These are phyloP conservation scores for Lepiota brunneoincarnata DNA, from an alignment of 768 basidiomycete species.

Conservation along the genomic window DNA sequence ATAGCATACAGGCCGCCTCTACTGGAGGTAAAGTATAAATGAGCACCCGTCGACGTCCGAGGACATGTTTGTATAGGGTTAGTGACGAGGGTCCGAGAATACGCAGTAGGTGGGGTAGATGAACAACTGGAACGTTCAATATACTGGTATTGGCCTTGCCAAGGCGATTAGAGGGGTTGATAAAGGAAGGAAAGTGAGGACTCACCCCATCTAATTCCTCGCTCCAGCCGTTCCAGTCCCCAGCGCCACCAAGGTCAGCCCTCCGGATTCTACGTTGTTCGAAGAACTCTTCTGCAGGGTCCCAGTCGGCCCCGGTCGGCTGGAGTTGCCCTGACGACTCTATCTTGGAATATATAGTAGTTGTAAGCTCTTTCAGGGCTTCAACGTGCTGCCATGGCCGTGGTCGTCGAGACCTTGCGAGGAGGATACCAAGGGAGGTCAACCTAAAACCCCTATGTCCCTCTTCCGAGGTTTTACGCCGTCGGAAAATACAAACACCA, in stretches of 20 bases:
- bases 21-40: conserved; percentile 81
- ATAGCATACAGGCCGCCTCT: conserved; percentile 74
- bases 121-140: conserved; percentile 48
- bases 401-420: conserved; percentile 61
- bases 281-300: conserved; percentile 60
- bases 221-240: conserved; percentile 68
- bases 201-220: conserved; percentile 59
- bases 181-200: conserved; percentile 7
- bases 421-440: conserved; percentile 72
- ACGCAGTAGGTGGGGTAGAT: conserved; percentile 72
- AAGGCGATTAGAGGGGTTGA: background rate
- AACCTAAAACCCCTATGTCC: conserved; percentile 81
- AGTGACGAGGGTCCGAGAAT: conserved; percentile 77
- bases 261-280: conserved; percentile 54
- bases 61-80: conserved; percentile 76
- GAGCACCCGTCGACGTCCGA: conserved; percentile 71
- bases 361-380: conserved; percentile 59
- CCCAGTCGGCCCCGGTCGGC: conserved; percentile 58
- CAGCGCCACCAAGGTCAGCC: conserved; percentile 51
- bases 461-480: conserved; percentile 62
- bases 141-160: conserved; percentile 20
- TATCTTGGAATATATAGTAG: conserved; percentile 48
- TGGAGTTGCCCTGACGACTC: conserved; percentile 47
- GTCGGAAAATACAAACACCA: conserved; percentile 73
- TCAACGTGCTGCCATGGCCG: conserved; percentile 76